phyloP scores from a whole-genome alignment of 257 asterid genomes.

The Ocimum tenuiflorum region DNA sequence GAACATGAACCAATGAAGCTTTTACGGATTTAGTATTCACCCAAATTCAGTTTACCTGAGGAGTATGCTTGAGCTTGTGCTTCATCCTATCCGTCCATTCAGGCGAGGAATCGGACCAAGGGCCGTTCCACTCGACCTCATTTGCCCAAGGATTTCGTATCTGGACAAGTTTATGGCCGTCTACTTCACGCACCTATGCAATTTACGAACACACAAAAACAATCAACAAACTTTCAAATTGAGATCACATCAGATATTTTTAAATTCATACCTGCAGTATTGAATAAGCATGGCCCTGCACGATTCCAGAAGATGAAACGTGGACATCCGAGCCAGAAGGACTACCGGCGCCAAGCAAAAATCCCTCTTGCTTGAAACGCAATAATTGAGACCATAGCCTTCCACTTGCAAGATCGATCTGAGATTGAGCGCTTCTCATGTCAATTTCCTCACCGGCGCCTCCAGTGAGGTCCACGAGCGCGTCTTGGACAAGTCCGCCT shows the following conservation, averaged over 20 bases:
- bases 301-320: slow-evolving; percentile 91
- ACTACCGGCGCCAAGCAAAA: slow-evolving; percentile 98
- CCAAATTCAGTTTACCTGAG: slow-evolving; percentile 45
- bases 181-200: slow-evolving; percentile 79
- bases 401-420: slow-evolving; percentile 97
- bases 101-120: slow-evolving; percentile 95
- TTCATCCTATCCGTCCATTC: slow-evolving; percentile 99
- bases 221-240: not conserved
- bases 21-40: no score
- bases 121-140: slow-evolving; percentile 99
- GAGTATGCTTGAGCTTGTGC: slow-evolving; percentile 88
- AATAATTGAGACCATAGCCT: slow-evolving; percentile 92
- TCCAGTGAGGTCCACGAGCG: slow-evolving; percentile 97
- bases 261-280: slow-evolving; percentile 82
- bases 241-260: not conserved
- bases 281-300: slow-evolving; percentile 98
- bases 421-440: slow-evolving; percentile 96
- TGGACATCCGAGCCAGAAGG: slow-evolving; percentile 99
- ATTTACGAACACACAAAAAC: not conserved
- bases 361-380: slow-evolving; percentile 92
- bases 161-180: slow-evolving; percentile 89
- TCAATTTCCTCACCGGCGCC: slow-evolving; percentile 99
- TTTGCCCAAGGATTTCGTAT: slow-evolving; percentile 99
- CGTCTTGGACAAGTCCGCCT: slow-evolving; percentile 99
- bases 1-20: not conserved